Evolutionary conservation across 2,329 filamentous ascomycete genomes (phyloP), one percentile per base, ranked within the genome.

Genomic region (Neofusicoccum ribis): DNA sequence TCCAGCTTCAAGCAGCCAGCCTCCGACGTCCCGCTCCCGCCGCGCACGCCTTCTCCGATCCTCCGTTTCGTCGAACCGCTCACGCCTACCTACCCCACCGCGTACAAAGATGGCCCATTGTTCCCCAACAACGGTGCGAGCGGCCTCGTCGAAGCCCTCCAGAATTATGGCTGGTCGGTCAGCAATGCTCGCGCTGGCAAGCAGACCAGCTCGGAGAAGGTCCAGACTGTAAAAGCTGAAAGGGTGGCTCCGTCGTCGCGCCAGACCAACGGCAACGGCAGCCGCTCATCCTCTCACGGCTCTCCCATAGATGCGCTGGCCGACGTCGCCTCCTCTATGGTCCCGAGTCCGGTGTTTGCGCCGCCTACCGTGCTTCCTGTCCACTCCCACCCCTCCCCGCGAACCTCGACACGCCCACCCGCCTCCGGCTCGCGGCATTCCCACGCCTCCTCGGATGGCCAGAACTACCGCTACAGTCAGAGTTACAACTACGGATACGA

Each of bases 271-370:
- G 47, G 66, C 66, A 64, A 66, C 39, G 51, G 66, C 66, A 60
- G 54, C 67, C 59, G 63, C 49, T 47, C 65, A 63, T 68, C 61
- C 66, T 51, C 71, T 17, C 71, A 72, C 51, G 70, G 69, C 64
- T 76, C 75, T 59, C 76, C 79, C 67, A 82, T 82, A 66, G 80
- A 81, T 61, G 75, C 78, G 36, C 74, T 82, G 8, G 79, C 80
- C 36, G 77, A 79, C 66, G 78, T 77, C 59, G 80, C 80, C 41
- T 71, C 73, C 4, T 72, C 72, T 41, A 71, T 80, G 51, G 76
- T 73, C 17, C 66, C 76, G n/a, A 78, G 76, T 64, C 76, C 77
- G n/a, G 59, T 71, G 7, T 72, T 71, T 59, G 58, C 67, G 52
- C 70, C 68, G 64, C 72, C 69, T 72, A 70, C 64, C 72, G 69